These are phyloP conservation scores for Aureobasidium sp. DNA, from an alignment of 2,329 filamentous ascomycete genomes.

Conservation along the genomic window DNA sequence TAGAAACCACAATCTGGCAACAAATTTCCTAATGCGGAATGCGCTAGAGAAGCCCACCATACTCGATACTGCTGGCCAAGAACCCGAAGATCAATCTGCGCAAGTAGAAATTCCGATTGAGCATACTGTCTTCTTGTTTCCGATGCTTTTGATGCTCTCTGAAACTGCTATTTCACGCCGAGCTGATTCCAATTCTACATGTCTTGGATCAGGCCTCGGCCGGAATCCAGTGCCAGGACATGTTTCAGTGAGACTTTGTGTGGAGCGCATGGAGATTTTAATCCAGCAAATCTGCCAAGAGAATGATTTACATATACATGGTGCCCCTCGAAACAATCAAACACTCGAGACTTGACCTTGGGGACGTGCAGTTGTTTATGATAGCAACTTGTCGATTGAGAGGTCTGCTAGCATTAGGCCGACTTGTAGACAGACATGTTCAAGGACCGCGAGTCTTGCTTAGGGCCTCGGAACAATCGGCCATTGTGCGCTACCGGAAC, in stretches of 20 bases:
- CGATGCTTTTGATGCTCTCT: neutral
- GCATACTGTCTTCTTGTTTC: neutral
- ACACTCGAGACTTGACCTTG: neutral
- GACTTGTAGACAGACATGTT: neutral
- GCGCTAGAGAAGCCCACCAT: neutral
- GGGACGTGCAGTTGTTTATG: neutral
- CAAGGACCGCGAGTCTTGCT: neutral
- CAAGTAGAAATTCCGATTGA: neutral
- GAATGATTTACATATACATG: neutral
- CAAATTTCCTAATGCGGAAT: neutral
- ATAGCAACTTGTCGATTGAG: neutral
- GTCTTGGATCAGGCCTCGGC: neutral
- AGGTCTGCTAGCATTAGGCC: neutral
- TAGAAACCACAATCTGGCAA: neutral
- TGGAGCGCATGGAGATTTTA: neutral
- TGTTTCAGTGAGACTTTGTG: neutral
- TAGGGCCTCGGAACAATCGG: neutral
- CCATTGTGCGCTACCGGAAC: neutral
- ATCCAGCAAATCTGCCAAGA: neutral
- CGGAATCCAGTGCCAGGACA: neutral
- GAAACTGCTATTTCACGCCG: neutral
- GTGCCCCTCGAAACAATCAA: neutral
- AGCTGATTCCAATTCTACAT: neutral
- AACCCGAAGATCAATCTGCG: neutral
- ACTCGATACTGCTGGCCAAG: neutral